Conservation (phyloP, 2,329 filamentous ascomycete species). For the Penicillium sp. region DNA sequence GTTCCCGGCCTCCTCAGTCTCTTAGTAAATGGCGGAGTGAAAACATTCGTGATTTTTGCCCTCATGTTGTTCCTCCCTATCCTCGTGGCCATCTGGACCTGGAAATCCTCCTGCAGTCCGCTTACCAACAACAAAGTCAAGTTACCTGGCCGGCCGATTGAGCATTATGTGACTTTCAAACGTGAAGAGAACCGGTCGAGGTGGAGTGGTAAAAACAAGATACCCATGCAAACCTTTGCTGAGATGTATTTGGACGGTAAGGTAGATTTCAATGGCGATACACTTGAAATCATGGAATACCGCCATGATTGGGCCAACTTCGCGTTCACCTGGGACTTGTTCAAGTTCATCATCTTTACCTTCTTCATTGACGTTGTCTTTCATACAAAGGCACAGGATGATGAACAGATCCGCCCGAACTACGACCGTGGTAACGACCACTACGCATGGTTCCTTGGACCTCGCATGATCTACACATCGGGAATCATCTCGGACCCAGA, state of each 20-base stretch:
- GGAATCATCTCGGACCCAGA: conserved; percentile 40
- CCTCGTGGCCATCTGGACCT: conserved; percentile 33
- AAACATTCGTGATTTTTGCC: conserved; percentile 26
- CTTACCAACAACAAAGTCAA: conserved; percentile 34
- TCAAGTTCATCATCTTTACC: conserved; percentile 40
- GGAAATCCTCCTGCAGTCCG: conserved; percentile 25
- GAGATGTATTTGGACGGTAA: conserved; percentile 42
- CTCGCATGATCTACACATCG: conserved; percentile 44
- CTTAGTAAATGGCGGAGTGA: conserved; percentile 25
- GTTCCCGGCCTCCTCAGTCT: conserved; percentile 31
- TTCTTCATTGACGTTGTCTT: conserved; percentile 38
- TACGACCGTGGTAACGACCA: conserved; percentile 44
- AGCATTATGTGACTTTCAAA: conserved; percentile 40
- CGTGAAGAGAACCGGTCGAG: conserved; percentile 29
- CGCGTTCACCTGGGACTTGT: conserved; percentile 38
- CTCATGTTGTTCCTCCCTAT: conserved; percentile 28
- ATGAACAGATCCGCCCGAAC: conserved; percentile 41
- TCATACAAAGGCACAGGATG: conserved; percentile 39
- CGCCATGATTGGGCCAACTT: conserved; percentile 45
- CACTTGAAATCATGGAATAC: conserved; percentile 42
- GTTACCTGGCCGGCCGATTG: conserved; percentile 33
- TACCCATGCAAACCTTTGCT: conserved; percentile 38
- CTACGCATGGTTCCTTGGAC: conserved; percentile 45
- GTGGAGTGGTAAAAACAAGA: conserved; percentile 35
- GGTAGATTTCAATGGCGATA: conserved; percentile 44